Percentiles rank a stretch among this genome's conserved stretches.
phyloP scores from a whole-genome alignment of 2,329 filamentous ascomycete genomes.

The Biscogniauxia sp. region DNA sequence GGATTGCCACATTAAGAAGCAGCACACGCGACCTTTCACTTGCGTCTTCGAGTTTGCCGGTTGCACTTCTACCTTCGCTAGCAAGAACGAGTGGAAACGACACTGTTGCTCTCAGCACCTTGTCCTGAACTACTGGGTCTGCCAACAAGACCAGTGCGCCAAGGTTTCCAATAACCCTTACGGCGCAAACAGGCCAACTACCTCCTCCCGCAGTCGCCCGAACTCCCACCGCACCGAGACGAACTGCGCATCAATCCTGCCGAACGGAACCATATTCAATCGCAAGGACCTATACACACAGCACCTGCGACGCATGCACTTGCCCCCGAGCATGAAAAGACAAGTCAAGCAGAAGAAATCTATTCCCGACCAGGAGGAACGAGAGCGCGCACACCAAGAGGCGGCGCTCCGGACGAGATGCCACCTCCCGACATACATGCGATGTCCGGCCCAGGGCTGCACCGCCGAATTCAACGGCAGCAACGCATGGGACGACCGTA shows the following conservation, averaged over 20 bases:
- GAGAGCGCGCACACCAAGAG: conserved; percentile 54
- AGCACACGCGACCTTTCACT: conserved; percentile 62
- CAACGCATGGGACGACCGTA: conserved; percentile 73
- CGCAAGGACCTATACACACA: conserved; percentile 90
- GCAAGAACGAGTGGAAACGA: conserved; percentile 95
- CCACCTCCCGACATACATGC: conserved; percentile 56
- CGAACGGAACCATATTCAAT: conserved; percentile 71
- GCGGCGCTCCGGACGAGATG: conserved; percentile 62
- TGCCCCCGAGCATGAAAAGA: conserved; percentile 44
- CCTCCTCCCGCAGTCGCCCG: conserved; percentile 21
- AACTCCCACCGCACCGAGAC: conserved; percentile 11
- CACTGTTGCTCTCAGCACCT: conserved; percentile 82
- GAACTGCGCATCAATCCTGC: conserved; percentile 29
- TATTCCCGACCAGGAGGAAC: conserved; percentile 46
- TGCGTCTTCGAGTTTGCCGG: conserved; percentile 80
- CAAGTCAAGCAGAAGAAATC: conserved; percentile 37
- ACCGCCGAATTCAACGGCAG: conserved; percentile 54
- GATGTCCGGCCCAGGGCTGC: conserved; percentile 64
- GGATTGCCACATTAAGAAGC: conserved; percentile 48
- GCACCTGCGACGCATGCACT: conserved; percentile 84
- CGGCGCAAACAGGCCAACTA: conserved; percentile 17
- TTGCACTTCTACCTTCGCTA: conserved; percentile 69
- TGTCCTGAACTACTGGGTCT: conserved; percentile 71
- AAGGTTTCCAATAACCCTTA: conserved; percentile 30
- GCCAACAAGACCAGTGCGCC: conserved; percentile 60